These are phyloP conservation scores for Yueomyces sp. DNA, from an alignment of 805 yeast genomes.

Conservation along the genomic window DNA sequence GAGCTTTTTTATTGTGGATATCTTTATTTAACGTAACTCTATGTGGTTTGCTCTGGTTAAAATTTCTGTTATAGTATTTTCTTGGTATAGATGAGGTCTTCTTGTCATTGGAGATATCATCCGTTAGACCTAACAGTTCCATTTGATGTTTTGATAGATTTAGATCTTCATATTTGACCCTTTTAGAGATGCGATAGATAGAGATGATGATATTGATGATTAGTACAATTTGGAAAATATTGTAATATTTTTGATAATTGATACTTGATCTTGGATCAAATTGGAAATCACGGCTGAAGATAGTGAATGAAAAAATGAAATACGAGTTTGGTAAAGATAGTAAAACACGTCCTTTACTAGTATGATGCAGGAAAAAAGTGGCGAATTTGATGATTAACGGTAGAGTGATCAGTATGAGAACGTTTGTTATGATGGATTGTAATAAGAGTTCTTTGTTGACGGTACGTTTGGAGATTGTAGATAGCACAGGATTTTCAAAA, in stretches of 20 bases:
- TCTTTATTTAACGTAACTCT: slow-evolving; percentile 1
- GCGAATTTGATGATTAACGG: slow-evolving; percentile 15
- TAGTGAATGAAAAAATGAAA: not conserved
- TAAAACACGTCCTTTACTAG: slow-evolving; percentile 6
- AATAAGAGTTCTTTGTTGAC: slow-evolving; percentile 31
- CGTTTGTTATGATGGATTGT: slow-evolving; percentile 23
- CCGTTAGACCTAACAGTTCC: slow-evolving; percentile 22
- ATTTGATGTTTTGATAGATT: slow-evolving; percentile 22
- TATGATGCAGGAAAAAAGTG: slow-evolving; percentile 8
- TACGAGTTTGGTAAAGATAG: not conserved
- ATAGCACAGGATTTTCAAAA: slow-evolving; percentile 20
- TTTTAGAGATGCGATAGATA: slow-evolving; percentile 19
- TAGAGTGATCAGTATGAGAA: slow-evolving; percentile 19
- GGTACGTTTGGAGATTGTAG: slow-evolving; percentile 22
- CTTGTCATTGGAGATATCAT: not conserved
- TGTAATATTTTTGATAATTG: not conserved
- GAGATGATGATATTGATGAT: slow-evolving; percentile 21
- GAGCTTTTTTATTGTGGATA: not conserved
- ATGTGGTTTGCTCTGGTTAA: slow-evolving; percentile 6
- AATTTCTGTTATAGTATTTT: not conserved
- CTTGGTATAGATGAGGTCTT: not conserved
- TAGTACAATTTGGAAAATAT: slow-evolving; percentile 13
- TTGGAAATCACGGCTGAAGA: not conserved
- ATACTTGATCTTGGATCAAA: not conserved
- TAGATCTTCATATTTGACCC: slow-evolving; percentile 23